Base-by-base conservation (phyloP, 75 land plant genomes). In the Adiantum capillusveneris region DNA sequence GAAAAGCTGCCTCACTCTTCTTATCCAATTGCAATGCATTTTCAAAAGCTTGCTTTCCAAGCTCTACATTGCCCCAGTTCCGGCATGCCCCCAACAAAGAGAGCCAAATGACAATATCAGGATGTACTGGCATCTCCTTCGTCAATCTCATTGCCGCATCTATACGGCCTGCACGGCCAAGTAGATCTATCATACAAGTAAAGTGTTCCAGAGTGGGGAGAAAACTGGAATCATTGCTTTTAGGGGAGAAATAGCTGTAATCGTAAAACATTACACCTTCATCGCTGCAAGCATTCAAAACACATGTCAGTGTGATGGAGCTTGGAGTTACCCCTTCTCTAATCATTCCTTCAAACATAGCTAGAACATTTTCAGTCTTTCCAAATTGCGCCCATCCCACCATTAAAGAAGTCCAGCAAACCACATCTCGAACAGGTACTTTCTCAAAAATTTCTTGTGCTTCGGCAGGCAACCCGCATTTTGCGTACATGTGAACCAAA, bases 221-320 rank as follows among this genome's bases (percentile, higher is more conserved):
- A 14, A 60, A 13, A 39, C 22, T 20, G 18, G 58, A 68, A 0
- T 31, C 20, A 1, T 39, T 11, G 0, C 6, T 0, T 55, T 52
- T 53, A 6, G 11, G 37, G 14, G 2, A 6, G 14, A 68, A 68
- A 42, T 29, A 60, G 16, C 31, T 39, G 2, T 7, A 1, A n/a
- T 49, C 63, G 29, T 52, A 3, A 22, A 41, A 53, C 1, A 60
- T 20, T 54, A 60, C 9, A 20, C 71, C 71, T 3, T 29, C 57
- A 60, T 68, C 62, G 13, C 71, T 68, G 37, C 71, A 68, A 0
- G 64, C 63, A 60, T 58, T 68, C 30, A 68, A 18, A 17, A 68
- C n/a, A 13, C 36, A 51, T 18, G 22, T 46, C 22, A 46, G 22
- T 6, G 50, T 46, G 14, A 55, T 55, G 18, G 7, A 9, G 21